phyloP scores from a whole-genome alignment of 768 basidiomycete genomes.

The Russula earlei region DNA sequence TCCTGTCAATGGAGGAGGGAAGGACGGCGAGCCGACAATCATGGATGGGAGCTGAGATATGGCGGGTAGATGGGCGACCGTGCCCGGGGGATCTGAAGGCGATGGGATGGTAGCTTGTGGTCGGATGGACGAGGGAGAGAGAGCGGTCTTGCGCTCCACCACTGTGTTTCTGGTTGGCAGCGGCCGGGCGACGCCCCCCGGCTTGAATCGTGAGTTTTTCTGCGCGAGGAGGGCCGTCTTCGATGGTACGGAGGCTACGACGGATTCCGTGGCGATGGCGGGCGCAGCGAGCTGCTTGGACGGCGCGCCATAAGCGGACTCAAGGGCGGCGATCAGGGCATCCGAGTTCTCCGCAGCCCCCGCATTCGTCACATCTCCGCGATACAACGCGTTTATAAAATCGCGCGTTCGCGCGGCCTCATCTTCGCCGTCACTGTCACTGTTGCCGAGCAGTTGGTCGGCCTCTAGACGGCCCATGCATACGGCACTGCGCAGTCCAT shows the following conservation, averaged over 20 bases:
- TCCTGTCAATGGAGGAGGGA: not conserved
- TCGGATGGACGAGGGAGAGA: too few species aligned
- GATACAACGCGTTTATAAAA: conserved; percentile 24
- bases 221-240: not conserved
- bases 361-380: conserved; percentile 27
- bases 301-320: conserved; percentile 10
- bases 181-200: conserved; percentile 16
- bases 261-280: not conserved
- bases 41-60: not conserved
- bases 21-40: conserved; percentile 20
- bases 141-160: not conserved
- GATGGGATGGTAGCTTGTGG: not conserved
- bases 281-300: not conserved
- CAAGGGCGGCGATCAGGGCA: conserved; percentile 10
- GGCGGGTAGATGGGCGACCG: not conserved
- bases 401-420: conserved; percentile 18
- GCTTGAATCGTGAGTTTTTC: conserved; percentile 22
- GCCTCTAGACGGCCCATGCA: conserved; percentile 26
- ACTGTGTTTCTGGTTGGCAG: conserved; percentile 8
- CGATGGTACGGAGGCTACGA: not conserved
- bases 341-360: conserved; percentile 22
- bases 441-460: conserved; percentile 24
- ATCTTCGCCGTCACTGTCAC: conserved; percentile 26
- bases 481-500: conserved; percentile 23
- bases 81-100: not conserved